Evolutionary conservation across 768 basidiomycete species (phyloP).

Genomic region (Hemileccinum impolitum): DNA sequence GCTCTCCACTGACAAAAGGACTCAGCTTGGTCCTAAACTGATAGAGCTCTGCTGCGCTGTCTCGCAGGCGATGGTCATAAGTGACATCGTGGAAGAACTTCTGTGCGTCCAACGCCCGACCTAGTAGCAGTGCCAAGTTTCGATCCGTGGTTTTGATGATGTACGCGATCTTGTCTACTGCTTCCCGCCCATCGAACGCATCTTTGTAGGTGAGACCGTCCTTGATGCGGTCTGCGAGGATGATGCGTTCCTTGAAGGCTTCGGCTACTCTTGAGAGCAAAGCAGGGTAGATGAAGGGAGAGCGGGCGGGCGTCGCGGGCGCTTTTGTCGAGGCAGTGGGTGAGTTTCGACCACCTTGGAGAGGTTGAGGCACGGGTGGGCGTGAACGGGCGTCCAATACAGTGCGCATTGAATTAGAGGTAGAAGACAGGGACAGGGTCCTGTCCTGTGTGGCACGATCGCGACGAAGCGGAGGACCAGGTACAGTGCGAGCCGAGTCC

Average conservation of each 20-base stretch:
- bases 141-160: constrained; percentile 99
- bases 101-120: constrained; percentile 92
- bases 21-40: constrained; percentile 86
- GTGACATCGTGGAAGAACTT: constrained; percentile 99
- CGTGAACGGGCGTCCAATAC: constrained; percentile 38
- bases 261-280: constrained; percentile 92
- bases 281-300: constrained; percentile 91
- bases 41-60: constrained; percentile 85
- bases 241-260: constrained; percentile 83
- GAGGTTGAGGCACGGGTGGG: constrained; percentile 30
- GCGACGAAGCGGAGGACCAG: constrained; percentile 49
- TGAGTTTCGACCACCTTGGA: constrained; percentile 40
- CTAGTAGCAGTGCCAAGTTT: constrained; percentile 91
- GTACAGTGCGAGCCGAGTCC: constrained; percentile 64
- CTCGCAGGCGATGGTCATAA: constrained; percentile 93
- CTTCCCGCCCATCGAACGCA: constrained; percentile 94
- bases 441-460: constrained; percentile 66
- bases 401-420: constrained; percentile 49
- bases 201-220: constrained; percentile 96
- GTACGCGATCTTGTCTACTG: constrained; percentile 94
- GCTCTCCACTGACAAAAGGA: constrained; percentile 80
- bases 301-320: constrained; percentile 42
- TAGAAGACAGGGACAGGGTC: constrained; percentile 72
- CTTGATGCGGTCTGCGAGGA: constrained; percentile 77
- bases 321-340: constrained; percentile 35